Percentiles rank a stretch among this genome's conserved stretches.
Evolutionary conservation across 2,329 filamentous ascomycete species (phyloP).

Genomic region (Pseudogymnoascus verrucosus): DNA sequence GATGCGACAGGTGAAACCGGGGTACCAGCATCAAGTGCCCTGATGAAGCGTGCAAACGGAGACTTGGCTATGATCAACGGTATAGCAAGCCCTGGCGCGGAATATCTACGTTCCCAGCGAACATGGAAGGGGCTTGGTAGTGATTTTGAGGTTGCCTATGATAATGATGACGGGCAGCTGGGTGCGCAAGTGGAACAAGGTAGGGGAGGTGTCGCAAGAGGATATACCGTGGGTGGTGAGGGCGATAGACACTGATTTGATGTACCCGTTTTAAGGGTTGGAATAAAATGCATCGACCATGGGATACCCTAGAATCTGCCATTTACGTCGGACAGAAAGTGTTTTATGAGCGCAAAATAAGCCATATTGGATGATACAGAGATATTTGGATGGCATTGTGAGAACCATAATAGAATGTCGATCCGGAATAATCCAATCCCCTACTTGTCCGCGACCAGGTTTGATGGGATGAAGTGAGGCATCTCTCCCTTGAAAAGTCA

Average conservation of each 20-base stretch:
- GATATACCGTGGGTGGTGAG: conserved; percentile 68
- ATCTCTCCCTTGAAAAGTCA: not conserved
- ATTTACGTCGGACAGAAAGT: not conserved
- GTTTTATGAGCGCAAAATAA: not conserved
- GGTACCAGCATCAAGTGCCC: conserved; percentile 38
- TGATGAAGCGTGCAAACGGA: conserved; percentile 57
- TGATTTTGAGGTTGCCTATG: conserved; percentile 61
- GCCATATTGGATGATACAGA: not conserved
- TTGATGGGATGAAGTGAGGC: not conserved
- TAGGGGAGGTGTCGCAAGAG: conserved; percentile 76
- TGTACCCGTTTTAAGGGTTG: not conserved
- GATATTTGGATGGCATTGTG: not conserved
- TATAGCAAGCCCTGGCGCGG: conserved; percentile 81
- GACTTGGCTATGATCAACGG: conserved; percentile 78
- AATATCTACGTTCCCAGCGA: conserved; percentile 71
- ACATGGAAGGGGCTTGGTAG: conserved; percentile 90
- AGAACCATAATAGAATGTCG: not conserved
- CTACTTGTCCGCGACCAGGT: not conserved
- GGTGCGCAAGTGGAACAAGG: conserved; percentile 75
- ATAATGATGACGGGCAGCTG: conserved; percentile 44
- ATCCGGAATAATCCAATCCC: not conserved
- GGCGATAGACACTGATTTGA: conserved; percentile 23
- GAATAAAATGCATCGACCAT: conserved; percentile 1
- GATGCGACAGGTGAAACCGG: conserved; percentile 9
- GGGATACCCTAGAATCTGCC: not conserved